Evolutionary conservation across 225 moss, liverwort and hornwort species (phyloP), one percentile per base, ranked within the genome.

Genomic region (Marchantia paleacea): DNA sequence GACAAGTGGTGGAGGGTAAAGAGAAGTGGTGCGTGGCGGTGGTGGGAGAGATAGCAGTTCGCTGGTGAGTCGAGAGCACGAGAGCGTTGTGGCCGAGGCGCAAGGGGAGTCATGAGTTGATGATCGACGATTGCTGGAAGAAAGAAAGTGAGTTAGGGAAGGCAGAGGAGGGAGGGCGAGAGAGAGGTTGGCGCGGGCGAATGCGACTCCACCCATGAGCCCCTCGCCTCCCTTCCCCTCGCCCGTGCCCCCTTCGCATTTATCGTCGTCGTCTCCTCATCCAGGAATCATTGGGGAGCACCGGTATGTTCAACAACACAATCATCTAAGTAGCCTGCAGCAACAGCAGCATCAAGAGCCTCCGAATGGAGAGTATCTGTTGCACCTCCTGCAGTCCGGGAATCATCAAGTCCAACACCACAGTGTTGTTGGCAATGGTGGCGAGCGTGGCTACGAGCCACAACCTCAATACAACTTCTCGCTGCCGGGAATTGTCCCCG

Each of bases 321-420:
- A 80, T 26, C 81, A 70, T 39, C 80, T 80, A 26, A 77, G 58
- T 76, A 79, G 28, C 77, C 65, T 72, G 63, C 64, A 74, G 52
- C 86, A 83, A 18, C 77, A 78, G 75, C 86, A 85, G 81, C 84
- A 86, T 82, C 89, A 83, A 76, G 91, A 92, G 88, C 91, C 90
- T 61, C 83, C 89, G 13, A 90, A 94, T 12, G 91, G 89, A 70
- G 94, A 94, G 80, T 89, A 87, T 82, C 85, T 92, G 83, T 86
- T 97, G 85, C 91, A 94, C 81, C 92, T 94, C 68, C 86, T 97
- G 67, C 91, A 93, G 85, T 89, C 89, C 51, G 89, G 94, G 54
- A 88, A 90, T 67, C 85, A 82, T 58, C 53, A 78, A 66, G 73
- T 69, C 80, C 87, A 81, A 67, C 79, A 75, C 62, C 78, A 69